A percentile compares a stretch with the other conserved stretches of the same genome.
Conservation (phyloP, 306 rosid genomes). For the Medicago lupulina region DNA sequence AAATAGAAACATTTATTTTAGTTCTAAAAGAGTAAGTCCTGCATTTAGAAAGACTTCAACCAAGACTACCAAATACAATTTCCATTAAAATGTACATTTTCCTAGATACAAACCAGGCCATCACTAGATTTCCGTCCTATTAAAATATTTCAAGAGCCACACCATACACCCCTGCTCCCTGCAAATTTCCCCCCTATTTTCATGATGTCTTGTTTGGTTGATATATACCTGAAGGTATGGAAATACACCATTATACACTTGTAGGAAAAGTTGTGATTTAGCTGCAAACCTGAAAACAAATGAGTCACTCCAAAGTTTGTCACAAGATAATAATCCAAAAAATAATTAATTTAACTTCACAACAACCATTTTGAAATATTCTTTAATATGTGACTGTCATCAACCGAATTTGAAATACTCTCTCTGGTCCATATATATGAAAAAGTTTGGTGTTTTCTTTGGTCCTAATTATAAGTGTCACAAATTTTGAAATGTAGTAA, state of each 20-base stretch:
- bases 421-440: background rate
- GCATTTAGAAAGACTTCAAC: constrained; percentile 7
- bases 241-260: constrained; percentile 56
- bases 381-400: constrained; percentile 16
- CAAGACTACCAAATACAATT: background rate
- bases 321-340: constrained; percentile 27
- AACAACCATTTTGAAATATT: constrained; percentile 14
- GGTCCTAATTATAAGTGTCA: background rate
- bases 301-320: constrained; percentile 34
- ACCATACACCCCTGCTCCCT: background rate
- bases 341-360: constrained; percentile 3
- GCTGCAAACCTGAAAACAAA: constrained; percentile 68
- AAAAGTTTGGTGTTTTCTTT: background rate
- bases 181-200: background rate
- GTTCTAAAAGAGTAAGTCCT: background rate
- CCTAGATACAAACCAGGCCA: constrained; percentile 4
- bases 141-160: constrained; percentile 8
- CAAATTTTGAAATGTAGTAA: background rate
- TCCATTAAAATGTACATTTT: constrained; percentile 5
- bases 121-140: constrained; percentile 5
- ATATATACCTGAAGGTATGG: constrained; percentile 83
- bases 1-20: background rate
- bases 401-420: constrained; percentile 15
- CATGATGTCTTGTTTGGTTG: constrained; percentile 11
- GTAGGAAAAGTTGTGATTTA: constrained; percentile 65